These are phyloP conservation scores for Pseudozyma hubeiensis DNA, from an alignment of 1,284 basidiomycete genomes.

Conservation along the genomic window DNA sequence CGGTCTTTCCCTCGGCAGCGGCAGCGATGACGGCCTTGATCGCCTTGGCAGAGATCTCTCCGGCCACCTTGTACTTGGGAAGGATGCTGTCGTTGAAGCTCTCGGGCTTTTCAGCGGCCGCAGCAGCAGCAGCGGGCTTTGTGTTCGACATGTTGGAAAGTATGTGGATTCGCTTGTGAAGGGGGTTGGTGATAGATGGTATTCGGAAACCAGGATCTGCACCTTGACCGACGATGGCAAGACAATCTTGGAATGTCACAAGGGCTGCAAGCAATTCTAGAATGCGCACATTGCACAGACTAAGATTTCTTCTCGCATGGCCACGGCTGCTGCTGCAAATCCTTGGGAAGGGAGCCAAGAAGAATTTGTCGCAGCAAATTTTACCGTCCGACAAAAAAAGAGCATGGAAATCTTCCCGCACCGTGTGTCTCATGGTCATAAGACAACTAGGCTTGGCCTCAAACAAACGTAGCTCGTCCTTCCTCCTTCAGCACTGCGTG, in stretches of 20 bases:
- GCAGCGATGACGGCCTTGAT: conserved; percentile 76
- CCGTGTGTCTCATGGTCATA: too few relatives aligned
- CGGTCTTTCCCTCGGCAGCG: conserved; percentile 79
- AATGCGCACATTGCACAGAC: conserved; percentile 1
- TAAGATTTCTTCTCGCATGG: conserved; percentile 7
- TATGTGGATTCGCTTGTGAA: not conserved
- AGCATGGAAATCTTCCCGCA: not conserved
- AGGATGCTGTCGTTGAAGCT: conserved; percentile 63
- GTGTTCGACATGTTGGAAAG: conserved; percentile 31
- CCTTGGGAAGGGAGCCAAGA: not conserved
- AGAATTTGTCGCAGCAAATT: conserved; percentile 13
- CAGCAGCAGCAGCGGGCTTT: conserved; percentile 22
- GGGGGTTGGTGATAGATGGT: conserved; percentile 6
- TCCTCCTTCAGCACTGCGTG: too few relatives aligned
- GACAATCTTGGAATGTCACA: conserved; percentile 6
- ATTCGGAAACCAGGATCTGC: conserved; percentile 1
- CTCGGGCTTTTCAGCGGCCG: conserved; percentile 42
- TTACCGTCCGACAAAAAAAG: conserved; percentile 31
- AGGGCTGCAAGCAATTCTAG: conserved; percentile 8
- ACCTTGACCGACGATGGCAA: too few relatives aligned
- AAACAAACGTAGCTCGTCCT: too few relatives aligned
- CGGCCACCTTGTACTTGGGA: conserved; percentile 78
- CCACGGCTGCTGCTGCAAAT: too few relatives aligned
- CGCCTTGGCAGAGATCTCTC: conserved; percentile 86
- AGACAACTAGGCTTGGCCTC: too few relatives aligned